Conservation (phyloP, 441 rosid species). For the Syzygium syzygioides region DNA sequence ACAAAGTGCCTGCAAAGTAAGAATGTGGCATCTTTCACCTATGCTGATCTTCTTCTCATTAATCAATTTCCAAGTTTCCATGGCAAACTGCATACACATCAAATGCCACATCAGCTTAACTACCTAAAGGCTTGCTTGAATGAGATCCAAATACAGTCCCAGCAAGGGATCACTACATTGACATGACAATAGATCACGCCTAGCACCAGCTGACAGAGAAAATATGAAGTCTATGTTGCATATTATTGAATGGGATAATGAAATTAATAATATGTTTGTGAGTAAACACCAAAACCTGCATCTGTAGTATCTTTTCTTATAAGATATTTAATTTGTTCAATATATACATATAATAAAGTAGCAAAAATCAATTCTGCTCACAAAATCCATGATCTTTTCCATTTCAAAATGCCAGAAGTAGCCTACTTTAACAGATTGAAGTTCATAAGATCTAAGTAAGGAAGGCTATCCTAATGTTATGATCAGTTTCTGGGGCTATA, state of each 20-base stretch:
- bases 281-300: neutral
- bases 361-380: neutral
- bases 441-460: neutral
- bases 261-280: neutral
- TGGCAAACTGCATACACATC: constrained; percentile 53
- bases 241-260: neutral
- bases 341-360: neutral
- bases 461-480: neutral
- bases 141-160: neutral
- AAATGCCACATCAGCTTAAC: neutral
- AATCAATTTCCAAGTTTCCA: constrained; percentile 79
- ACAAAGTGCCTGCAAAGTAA: constrained; percentile 70
- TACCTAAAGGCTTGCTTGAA: neutral
- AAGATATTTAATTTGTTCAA: neutral
- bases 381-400: neutral
- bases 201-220: neutral
- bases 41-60: constrained; percentile 48
- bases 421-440: neutral
- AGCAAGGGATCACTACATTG: neutral
- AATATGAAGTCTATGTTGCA: neutral
- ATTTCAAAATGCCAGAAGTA: neutral
- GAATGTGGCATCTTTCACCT: constrained; percentile 37
- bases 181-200: neutral
- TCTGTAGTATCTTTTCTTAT: neutral
- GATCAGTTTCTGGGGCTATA: neutral